These are phyloP conservation scores for Fusarium oligoseptatum DNA, from an alignment of 2,329 filamentous ascomycete species.

Conservation along the genomic window DNA sequence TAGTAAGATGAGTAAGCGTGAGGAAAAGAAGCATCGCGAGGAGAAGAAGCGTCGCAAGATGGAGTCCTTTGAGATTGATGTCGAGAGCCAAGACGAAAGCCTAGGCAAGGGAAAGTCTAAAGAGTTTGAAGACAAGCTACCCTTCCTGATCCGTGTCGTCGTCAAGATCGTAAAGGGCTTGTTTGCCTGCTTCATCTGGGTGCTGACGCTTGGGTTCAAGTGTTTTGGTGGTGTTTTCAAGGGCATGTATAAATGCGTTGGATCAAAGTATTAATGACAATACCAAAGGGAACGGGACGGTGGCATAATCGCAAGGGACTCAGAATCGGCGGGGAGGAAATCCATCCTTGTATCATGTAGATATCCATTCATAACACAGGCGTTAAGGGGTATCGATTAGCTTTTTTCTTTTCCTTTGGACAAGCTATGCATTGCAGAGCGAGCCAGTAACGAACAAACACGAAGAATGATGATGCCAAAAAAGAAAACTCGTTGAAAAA, in stretches of 20 bases:
- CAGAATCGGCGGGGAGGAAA: constrained; percentile 1
- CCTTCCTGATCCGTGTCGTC: constrained; percentile 61
- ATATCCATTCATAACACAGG: constrained; percentile 43
- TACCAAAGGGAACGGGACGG: neutral
- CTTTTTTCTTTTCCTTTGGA: constrained; percentile 16
- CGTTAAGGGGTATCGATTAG: constrained; percentile 47
- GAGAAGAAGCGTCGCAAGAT: constrained; percentile 56
- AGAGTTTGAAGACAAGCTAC: constrained; percentile 62
- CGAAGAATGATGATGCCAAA: constrained; percentile 26
- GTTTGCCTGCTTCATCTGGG: constrained; percentile 72
- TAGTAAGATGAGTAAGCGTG: constrained; percentile 49
- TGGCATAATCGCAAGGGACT: neutral
- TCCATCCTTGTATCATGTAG: constrained; percentile 43
- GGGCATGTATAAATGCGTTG: constrained; percentile 64
- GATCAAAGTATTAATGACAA: constrained; percentile 55
- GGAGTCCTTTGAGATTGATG: constrained; percentile 71
- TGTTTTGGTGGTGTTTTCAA: constrained; percentile 64
- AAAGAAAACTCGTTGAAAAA: neutral
- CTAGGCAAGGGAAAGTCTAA: constrained; percentile 53
- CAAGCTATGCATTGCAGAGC: constrained; percentile 31
- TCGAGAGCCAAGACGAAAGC: constrained; percentile 72
- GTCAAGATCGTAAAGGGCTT: constrained; percentile 65
- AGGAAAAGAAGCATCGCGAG: constrained; percentile 46
- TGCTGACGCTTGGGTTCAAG: constrained; percentile 68
- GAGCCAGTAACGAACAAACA: constrained; percentile 41